Base-by-base conservation (phyloP, 2,329 filamentous ascomycete species). In the Neoarthrinium moseri region DNA sequence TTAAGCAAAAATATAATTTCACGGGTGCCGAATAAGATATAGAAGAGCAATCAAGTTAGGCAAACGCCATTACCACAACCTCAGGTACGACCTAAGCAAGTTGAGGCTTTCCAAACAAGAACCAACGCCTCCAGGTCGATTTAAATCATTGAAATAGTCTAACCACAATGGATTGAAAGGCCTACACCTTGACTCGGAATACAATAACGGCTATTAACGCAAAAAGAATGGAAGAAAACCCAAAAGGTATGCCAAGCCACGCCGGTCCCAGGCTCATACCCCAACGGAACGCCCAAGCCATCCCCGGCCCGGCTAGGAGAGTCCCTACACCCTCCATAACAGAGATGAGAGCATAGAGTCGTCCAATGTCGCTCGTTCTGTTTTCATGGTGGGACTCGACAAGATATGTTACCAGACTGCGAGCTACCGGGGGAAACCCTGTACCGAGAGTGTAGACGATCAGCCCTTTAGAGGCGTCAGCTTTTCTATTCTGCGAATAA, bases 201-300 rank as follows among this genome's bases (percentile, higher is more conserved):
- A 43, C 39, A 23, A 43, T 43, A n/a, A 43, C 23, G 18, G 27
- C 12, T 5, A 43, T 20, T 8, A 33, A 33, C 7, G 13, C 39
- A n/a, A 43, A 33, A n/a, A 43, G 39, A 6, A 30, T 17, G 22
- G 27, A 15, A 6, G 39, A 26, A 23, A 43, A n/a, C 13, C 18
- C 39, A 43, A 43, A 43, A n/a, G 39, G 39, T 3, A 43, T 11
- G 5, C 39, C 39, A 6, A 43, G 39, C 39, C 39, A 43, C n/a
- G 20, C 39, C n/a, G 32, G 26, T 32, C 39, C 39, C 12, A 43
- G 29, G 15, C 17, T 20, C 29, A 43, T 43, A 12, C 39, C 39
- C 8, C 13, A 33, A 3, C 39, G 39, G 18, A 43, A 33, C n/a
- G 39, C 39, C 26, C 26, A 33, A 10, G 39, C 39, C 39, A 43